Evolutionary conservation across 2,329 filamentous ascomycete genomes (phyloP).

Genomic region (Emergomyces orientalis): DNA sequence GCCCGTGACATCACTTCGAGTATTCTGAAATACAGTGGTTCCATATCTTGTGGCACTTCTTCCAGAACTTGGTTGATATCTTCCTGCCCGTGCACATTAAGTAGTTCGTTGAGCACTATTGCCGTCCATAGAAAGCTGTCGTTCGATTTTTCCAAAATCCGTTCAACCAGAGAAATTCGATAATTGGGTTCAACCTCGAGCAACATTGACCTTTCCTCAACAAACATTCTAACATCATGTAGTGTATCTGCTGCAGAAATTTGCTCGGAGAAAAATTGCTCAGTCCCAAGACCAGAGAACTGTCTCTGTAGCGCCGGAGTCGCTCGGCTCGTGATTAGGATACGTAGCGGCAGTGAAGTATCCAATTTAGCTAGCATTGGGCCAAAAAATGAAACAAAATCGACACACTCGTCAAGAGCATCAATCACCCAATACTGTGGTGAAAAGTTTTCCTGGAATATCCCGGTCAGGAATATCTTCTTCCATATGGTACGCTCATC

Average conservation of each 20-base stretch:
- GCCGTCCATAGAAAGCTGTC: conserved; percentile 33
- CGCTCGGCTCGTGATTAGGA: conserved; percentile 18
- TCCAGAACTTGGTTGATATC: conserved; percentile 27
- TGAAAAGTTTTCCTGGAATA: conserved; percentile 10
- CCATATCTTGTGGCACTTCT: conserved; percentile 29
- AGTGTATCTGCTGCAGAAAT: conserved; percentile 19
- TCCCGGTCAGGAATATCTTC: conserved; percentile 11
- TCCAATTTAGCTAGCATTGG: conserved; percentile 14
- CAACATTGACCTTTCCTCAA: conserved; percentile 17
- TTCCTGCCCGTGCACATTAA: conserved; percentile 21
- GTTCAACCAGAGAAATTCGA: conserved; percentile 19
- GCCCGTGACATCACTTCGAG: conserved; percentile 25
- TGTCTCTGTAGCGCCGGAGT: conserved; percentile 10
- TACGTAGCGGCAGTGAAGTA: conserved; percentile 13
- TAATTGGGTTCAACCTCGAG: conserved; percentile 17
- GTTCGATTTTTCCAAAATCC: conserved; percentile 29
- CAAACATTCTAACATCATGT: conserved; percentile 16
- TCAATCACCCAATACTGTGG: conserved; percentile 20
- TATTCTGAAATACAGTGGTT: conserved; percentile 26
- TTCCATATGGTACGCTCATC: conserved; percentile 15
- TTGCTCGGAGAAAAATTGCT: conserved; percentile 9
- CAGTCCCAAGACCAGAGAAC: conserved; percentile 11
- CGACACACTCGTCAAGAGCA: conserved; percentile 18
- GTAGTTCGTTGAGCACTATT: conserved; percentile 27
- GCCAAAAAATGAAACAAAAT: conserved; percentile 3